Base-by-base conservation (phyloP, 2,329 filamentous ascomycete species). In the Diplodia scrobiculata region DNA sequence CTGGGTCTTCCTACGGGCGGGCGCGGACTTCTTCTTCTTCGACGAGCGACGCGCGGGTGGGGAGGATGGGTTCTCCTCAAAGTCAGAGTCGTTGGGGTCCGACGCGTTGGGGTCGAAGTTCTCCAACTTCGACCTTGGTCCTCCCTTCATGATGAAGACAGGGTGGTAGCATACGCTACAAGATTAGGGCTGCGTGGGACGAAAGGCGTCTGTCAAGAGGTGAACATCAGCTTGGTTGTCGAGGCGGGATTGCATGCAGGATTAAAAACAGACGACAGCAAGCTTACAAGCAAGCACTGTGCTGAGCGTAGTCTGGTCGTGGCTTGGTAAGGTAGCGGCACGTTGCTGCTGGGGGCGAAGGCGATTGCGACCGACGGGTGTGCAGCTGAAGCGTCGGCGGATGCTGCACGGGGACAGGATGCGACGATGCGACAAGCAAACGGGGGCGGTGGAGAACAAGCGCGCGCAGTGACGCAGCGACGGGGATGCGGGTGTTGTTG, bases 21-120 rank as follows among this genome's bases (percentile, higher is more conserved):
- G 65, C 71, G 74, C n/a, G 19, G 62, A 55, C 75, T 75, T 63
- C 71, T 71, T 73, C 74, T 11, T 74, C 75, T 55, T 58, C 10
- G 45, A 41, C 5, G 48, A 38, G 17, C 65, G 65, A 25, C 50
- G 47, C 5, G 34, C 34, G 2, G 65, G 55, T 11, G 65, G 65
- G n/a, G 65, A 65, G 5, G 66, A 64, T 21, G 66, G 45, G 6
- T 69, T 67, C 48, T 52, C 65, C 45, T 62, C 75, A 71, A 73
- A 78, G 66, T 78, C 76, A 68, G 73, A 71, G 63, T 78, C 76
- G 53, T 78, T 74, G 21, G 76, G 75, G 48, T 78, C 76, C 41
- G 76, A 78, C 68, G 73, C 73, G 71, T 76, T 77, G 54, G 76
- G 75, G 67, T 78, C 76, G 69, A 77, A 73, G 65, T 66, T 29